Base-by-base conservation (phyloP, 2,329 filamentous ascomycete species). In the Colletotrichum orchidophilum region DNA sequence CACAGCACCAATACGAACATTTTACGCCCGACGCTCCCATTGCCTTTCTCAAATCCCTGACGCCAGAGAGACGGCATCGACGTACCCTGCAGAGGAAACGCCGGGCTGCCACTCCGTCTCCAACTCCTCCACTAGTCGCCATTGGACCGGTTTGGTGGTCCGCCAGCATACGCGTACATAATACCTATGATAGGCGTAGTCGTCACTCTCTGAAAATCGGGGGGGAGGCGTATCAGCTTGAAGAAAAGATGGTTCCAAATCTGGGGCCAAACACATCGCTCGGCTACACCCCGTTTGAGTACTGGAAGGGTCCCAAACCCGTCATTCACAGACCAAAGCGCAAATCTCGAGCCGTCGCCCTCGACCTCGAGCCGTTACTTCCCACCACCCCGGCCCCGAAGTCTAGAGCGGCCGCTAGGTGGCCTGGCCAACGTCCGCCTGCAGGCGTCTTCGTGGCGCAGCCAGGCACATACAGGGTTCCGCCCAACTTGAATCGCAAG, bases 241-340 rank as follows among this genome's bases (percentile, higher is more conserved):
- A 63, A 49, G 49, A 68, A 50, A 68, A 46, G 42, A 71, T 71
- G 68, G 68, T 53, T 68, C 68, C 64, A 62, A 68, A 67, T 68
- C 63, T 63, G 31, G 68, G 64, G 13, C 68, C 63, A 35, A 53
- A 39, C 15, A 50, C 68, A n/a, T 71, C 68, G 9, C 73, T 76
- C 39, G 75, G 75, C 27, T 76, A 76, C 57, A 74, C 65, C 24
- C 75, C 75, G 12, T 75, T 76, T 29, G 75, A 76, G 60, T 76
- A 76, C 68, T 76, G 75, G 75, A 74, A 75, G 61, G 75, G 74
- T 9, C 75, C 75, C 8, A 76, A 73, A 54, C 73, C 66, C 27
- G 66, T 75, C 18, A 31, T 72, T 59, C 70, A 53, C 29, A 55
- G 54, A 18, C 53, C 27, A 31, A 72, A 60, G 49, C 59, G 70